phyloP scores from a whole-genome alignment of 1,139 yeast species.

The Zhuliangozyma blackwelliae region DNA sequence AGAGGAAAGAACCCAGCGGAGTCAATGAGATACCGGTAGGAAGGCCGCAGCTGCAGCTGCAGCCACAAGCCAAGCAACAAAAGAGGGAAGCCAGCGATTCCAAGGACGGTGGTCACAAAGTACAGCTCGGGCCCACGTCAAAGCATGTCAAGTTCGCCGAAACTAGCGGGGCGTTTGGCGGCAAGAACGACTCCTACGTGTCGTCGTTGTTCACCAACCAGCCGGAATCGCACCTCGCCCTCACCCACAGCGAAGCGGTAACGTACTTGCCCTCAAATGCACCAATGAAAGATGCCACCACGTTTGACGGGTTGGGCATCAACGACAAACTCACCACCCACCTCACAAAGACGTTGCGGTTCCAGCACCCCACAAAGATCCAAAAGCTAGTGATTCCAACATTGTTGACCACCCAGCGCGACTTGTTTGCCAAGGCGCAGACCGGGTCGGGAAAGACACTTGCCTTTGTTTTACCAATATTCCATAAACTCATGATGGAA shows the following conservation, averaged over 20 bases:
- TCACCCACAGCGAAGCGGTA: conserved; percentile 16
- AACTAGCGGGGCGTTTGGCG: conserved; percentile 45
- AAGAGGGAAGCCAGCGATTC: conserved; percentile 1
- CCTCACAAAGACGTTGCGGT: conserved; percentile 53
- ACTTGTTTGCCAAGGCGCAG: conserved; percentile 86
- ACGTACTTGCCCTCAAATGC: conserved; percentile 73
- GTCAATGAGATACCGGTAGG: conserved; percentile 33
- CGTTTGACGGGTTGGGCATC: conserved; percentile 71
- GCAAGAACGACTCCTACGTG: conserved; percentile 57
- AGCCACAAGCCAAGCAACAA: conserved; percentile 6
- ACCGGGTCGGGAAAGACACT: conserved; percentile 95
- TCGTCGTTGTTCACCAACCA: conserved; percentile 82
- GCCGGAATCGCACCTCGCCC: conserved; percentile 26
- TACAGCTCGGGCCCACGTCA: conserved; percentile 14
- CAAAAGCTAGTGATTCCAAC: conserved; percentile 82
- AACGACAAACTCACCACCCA: conserved; percentile 51
- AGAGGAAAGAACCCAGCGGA: conserved; percentile 26
- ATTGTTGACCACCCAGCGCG: conserved; percentile 50
- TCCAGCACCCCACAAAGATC: conserved; percentile 76
- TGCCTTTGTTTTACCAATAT: conserved; percentile 80
- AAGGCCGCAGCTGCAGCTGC: conserved; percentile 15
- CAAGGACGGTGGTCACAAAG: background rate
- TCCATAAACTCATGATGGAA: conserved; percentile 59
- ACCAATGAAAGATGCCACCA: conserved; percentile 63
- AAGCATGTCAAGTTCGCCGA: conserved; percentile 34